Conservation (phyloP, 139 green algal genomes). For the Coelastrella sp. region DNA sequence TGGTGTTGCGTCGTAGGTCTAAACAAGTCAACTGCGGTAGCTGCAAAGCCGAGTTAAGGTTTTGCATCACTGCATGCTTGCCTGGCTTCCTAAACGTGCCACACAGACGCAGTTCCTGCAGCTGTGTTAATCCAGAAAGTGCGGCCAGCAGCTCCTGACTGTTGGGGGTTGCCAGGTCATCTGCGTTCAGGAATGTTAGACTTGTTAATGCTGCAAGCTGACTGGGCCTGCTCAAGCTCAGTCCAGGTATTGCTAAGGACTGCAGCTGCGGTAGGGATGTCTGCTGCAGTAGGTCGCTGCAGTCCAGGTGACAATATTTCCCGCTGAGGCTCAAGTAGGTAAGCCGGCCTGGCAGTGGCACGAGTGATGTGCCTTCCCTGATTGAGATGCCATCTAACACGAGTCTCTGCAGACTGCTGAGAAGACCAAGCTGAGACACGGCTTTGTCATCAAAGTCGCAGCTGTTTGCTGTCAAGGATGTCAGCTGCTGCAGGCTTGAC, state of each 20-base stretch:
- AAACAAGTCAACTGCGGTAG: neutral
- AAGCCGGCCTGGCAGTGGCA: neutral
- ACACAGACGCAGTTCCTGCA: neutral
- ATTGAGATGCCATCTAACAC: neutral
- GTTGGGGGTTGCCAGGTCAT: neutral
- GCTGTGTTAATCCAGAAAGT: neutral
- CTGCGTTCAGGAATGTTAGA: neutral
- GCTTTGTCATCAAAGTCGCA: neutral
- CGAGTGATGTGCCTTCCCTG: neutral
- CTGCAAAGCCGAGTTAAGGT: neutral
- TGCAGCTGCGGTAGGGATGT: neutral
- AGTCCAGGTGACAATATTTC: neutral
- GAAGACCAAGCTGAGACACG: neutral
- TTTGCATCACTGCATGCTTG: neutral
- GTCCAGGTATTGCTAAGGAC: neutral
- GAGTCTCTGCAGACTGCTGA: neutral
- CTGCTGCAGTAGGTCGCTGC: neutral
- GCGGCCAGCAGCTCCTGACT: neutral
- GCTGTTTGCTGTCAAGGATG: neutral
- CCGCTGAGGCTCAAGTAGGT: neutral
- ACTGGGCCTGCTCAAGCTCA: neutral
- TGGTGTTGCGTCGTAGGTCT: neutral
- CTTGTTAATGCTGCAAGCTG: neutral
- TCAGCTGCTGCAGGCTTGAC: conserved; percentile 13
- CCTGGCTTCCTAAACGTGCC: neutral